phyloP scores from a whole-genome alignment of 2,329 filamentous ascomycete genomes.

The Penicillium hesseltinei region DNA sequence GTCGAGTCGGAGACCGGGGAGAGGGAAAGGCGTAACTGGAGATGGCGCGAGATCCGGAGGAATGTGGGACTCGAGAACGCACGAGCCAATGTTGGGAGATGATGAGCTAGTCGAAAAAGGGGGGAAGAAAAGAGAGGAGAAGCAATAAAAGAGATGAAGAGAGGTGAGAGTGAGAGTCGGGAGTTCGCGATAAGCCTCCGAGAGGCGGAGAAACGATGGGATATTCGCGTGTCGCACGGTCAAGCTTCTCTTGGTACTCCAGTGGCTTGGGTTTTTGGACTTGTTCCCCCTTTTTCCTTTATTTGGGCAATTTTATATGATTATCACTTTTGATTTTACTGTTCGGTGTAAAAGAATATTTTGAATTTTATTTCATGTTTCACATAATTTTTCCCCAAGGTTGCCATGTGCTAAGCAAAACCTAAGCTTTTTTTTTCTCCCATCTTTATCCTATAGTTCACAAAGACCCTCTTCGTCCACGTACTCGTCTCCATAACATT shows the following conservation, averaged over 20 bases:
- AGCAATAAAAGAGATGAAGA: slow-evolving; percentile 28
- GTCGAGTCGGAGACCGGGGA: background rate
- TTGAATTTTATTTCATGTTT: slow-evolving; percentile 2
- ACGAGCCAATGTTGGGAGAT: slow-evolving; percentile 34
- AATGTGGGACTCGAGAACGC: slow-evolving; percentile 17
- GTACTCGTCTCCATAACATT: slow-evolving; percentile 55
- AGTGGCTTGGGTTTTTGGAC: slow-evolving; percentile 10
- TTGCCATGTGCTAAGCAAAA: slow-evolving; percentile 11
- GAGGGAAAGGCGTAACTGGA: background rate
- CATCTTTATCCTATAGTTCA: slow-evolving; percentile 31
- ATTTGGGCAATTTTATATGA: slow-evolving; percentile 18
- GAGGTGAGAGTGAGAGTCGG: slow-evolving; percentile 3
- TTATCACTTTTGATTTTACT: slow-evolving; percentile 1
- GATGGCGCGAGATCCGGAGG: slow-evolving; percentile 9
- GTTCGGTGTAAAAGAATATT: no score
- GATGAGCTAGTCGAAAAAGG: slow-evolving; percentile 46
- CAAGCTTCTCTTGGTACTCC: slow-evolving; percentile 36
- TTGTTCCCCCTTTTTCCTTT: background rate
- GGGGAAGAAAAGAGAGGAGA: background rate
- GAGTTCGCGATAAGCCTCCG: slow-evolving; percentile 28
- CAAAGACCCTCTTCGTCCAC: slow-evolving; percentile 54
- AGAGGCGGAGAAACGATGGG: slow-evolving; percentile 25
- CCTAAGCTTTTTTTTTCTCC: slow-evolving; percentile 3
- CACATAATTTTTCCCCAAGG: background rate
- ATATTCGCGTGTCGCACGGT: slow-evolving; percentile 29